phyloP scores from a whole-genome alignment of 225 moss, liverwort and hornwort genomes.

The Marchantia polymorpha region DNA sequence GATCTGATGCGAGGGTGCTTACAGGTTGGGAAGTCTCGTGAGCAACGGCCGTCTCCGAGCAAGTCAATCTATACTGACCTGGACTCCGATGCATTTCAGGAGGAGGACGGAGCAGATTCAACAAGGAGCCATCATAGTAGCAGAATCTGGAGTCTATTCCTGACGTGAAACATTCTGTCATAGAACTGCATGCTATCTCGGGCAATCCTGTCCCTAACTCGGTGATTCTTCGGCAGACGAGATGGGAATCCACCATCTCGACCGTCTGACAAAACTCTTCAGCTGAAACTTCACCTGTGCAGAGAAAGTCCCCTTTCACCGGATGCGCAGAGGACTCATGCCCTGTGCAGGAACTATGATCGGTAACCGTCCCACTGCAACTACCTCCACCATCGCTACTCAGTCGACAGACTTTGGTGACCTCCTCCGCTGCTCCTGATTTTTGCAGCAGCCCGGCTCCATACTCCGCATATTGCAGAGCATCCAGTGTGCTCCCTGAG shows the following conservation, averaged over 20 bases:
- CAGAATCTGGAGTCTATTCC: conserved; percentile 46
- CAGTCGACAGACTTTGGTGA: conserved; percentile 43
- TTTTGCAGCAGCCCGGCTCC: conserved; percentile 43
- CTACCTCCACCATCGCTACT: conserved; percentile 38
- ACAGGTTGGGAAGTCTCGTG: not conserved
- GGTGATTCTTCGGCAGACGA: conserved; percentile 39
- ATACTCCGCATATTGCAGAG: conserved; percentile 44
- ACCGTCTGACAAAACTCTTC: conserved; percentile 48
- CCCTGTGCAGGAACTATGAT: conserved; percentile 24
- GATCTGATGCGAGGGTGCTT: not conserved
- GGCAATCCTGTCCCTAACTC: conserved; percentile 39
- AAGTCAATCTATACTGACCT: not conserved
- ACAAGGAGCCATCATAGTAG: conserved; percentile 40
- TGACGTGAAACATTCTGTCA: conserved; percentile 40
- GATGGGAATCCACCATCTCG: conserved; percentile 42
- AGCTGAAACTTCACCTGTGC: conserved; percentile 28
- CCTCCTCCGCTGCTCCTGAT: conserved; percentile 27
- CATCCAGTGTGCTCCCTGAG: conserved; percentile 28
- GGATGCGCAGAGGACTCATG: conserved; percentile 24
- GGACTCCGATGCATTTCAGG: not conserved
- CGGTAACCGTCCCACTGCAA: conserved; percentile 34
- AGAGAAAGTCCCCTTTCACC: conserved; percentile 13
- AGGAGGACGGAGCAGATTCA: conserved; percentile 17
- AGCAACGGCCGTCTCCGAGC: not conserved
- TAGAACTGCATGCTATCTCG: conserved; percentile 49